Percentiles rank a stretch among this genome's conserved stretches.
Conservation (phyloP, 768 basidiomycete genomes). For the Daedaleopsis sinensis region DNA sequence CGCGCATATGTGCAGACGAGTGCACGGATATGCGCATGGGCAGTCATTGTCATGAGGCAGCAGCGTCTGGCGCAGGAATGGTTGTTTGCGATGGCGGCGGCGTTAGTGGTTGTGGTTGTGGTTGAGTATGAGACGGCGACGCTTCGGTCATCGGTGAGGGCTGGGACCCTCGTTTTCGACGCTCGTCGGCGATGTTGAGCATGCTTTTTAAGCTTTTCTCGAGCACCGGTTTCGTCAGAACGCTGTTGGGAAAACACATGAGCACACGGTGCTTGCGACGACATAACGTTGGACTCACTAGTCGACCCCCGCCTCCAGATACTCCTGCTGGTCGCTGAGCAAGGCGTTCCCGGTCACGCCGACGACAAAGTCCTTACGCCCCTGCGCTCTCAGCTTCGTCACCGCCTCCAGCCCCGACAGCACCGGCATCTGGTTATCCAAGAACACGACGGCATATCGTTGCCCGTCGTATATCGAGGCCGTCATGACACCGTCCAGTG, state of each 20-base stretch:
- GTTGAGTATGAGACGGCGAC: neutral
- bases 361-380: constrained; percentile 77
- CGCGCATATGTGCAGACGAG: neutral
- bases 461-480: constrained; percentile 15
- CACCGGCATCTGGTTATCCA: constrained; percentile 84
- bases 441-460: constrained; percentile 50
- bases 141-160: constrained; percentile 7
- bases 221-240: constrained; percentile 79
- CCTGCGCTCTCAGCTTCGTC: constrained; percentile 61
- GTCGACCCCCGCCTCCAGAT: constrained; percentile 75
- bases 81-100: neutral
- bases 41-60: neutral
- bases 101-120: neutral
- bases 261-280: neutral
- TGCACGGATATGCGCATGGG: neutral
- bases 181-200: constrained; percentile 46
- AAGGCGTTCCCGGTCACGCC: constrained; percentile 58
- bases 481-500: constrained; percentile 11
- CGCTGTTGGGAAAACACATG: constrained; percentile 40
- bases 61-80: too few species aligned
- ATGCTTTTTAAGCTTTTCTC: constrained; percentile 53
- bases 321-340: constrained; percentile 70
- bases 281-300: constrained; percentile 46
- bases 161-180: constrained; percentile 31
- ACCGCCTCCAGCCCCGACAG: constrained; percentile 76